phyloP scores from a whole-genome alignment of 1,284 basidiomycete genomes.

The Microstroma glucosiphilum region DNA sequence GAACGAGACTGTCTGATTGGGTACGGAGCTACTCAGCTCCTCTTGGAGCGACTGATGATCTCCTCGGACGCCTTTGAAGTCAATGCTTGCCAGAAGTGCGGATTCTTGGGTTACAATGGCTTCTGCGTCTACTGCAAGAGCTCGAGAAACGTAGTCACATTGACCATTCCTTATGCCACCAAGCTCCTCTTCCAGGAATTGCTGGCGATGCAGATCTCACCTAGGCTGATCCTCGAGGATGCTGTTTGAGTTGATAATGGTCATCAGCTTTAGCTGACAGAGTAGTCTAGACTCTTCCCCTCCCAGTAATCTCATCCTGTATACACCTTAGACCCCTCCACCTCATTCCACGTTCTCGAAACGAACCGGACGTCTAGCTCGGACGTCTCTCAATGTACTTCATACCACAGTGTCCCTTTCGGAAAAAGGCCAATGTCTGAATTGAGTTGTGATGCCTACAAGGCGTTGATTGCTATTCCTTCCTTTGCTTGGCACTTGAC shows the following conservation, averaged over 20 bases:
- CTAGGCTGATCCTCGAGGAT: constrained; percentile 52
- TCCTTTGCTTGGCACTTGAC: no score
- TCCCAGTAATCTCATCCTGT: no score
- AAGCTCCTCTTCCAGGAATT: constrained; percentile 97
- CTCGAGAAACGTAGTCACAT: constrained; percentile 86
- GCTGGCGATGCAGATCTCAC: constrained; percentile 54
- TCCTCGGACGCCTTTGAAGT: constrained; percentile 85
- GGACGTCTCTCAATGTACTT: no score
- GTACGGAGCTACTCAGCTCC: constrained; percentile 74
- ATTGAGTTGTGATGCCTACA: no score
- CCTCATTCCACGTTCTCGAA: no score
- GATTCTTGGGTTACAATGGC: constrained; percentile 81
- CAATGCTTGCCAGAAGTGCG: constrained; percentile 84
- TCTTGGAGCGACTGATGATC: constrained; percentile 95
- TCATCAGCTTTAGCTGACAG: no score
- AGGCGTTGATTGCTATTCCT: no score
- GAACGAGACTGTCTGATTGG: constrained; percentile 71
- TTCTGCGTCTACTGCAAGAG: constrained; percentile 68
- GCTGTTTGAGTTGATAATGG: constrained; percentile 19
- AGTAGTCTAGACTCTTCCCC: no score
- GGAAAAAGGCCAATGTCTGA: no score
- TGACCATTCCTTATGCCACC: constrained; percentile 97
- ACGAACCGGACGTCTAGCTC: no score
- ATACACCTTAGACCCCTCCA: no score
- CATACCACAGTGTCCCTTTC: no score